phyloP scores from a whole-genome alignment of 2,329 filamentous ascomycete genomes.

The Ophiocordyceps camponoti-saundersi region DNA sequence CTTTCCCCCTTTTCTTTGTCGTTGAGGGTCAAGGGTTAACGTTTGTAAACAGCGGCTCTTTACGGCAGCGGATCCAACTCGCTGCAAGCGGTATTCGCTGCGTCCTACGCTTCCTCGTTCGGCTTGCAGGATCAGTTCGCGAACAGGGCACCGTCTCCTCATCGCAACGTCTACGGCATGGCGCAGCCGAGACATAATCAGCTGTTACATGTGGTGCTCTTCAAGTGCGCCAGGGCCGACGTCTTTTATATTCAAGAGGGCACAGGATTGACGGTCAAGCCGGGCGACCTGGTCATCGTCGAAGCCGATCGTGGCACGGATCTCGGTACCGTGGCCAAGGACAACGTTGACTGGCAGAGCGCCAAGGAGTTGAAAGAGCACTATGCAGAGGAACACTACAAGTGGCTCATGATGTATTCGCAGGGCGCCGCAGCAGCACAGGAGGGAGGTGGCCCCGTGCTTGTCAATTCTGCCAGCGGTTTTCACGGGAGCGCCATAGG shows the following conservation, averaged over 20 bases:
- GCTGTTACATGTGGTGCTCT: conserved; percentile 74
- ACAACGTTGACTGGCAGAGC: conserved; percentile 73
- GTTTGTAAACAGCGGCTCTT: conserved; percentile 6
- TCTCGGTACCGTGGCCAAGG: conserved; percentile 77
- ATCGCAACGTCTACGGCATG: conserved; percentile 43
- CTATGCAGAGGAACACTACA: conserved; percentile 89
- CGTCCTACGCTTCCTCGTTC: conserved; percentile 30
- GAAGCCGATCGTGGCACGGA: conserved; percentile 95
- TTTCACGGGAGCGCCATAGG: conserved; percentile 56
- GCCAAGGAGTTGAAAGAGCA: conserved; percentile 83
- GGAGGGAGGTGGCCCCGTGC: conserved; percentile 42
- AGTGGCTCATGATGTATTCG: conserved; percentile 98
- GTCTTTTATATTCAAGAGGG: conserved; percentile 96
- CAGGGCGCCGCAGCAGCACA: conserved; percentile 51
- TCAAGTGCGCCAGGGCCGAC: conserved; percentile 90
- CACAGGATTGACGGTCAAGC: conserved; percentile 77
- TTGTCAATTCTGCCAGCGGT: conserved; percentile 45
- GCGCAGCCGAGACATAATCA: conserved; percentile 48
- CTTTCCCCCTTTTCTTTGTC: conserved; percentile 1
- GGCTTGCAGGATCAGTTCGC: conserved; percentile 25
- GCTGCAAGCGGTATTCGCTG: conserved; percentile 12
- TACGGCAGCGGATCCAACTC: conserved; percentile 10
- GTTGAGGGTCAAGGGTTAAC: background rate
- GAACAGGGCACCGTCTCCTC: conserved; percentile 40
- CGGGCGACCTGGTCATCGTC: conserved; percentile 88